Evolutionary conservation across 2,329 filamentous ascomycete species (phyloP).

Genomic region (Talaromyces sp.): DNA sequence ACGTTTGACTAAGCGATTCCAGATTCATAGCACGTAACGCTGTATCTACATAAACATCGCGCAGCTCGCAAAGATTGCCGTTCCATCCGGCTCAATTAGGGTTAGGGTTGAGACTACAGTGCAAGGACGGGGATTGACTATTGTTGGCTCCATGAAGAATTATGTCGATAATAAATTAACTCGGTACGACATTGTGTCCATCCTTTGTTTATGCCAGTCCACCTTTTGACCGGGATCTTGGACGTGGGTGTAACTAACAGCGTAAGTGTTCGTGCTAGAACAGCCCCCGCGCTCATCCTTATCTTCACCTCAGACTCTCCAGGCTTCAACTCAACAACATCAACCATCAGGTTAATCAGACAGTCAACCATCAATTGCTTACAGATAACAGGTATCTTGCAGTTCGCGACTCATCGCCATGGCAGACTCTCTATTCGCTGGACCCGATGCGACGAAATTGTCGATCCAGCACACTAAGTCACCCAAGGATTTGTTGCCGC

Average conservation of each 20-base stretch:
- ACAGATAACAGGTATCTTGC: neutral
- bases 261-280: neutral
- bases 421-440: neutral
- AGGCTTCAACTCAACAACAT: neutral
- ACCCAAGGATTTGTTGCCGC: conserved; percentile 14
- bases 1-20: neutral
- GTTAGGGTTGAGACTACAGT: neutral
- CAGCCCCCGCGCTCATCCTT: conserved; percentile 6
- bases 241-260: neutral
- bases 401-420: neutral
- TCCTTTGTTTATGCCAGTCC: neutral
- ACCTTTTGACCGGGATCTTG: neutral
- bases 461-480: conserved; percentile 6
- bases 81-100: neutral
- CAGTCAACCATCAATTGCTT: neutral
- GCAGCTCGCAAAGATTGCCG: neutral
- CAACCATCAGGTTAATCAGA: neutral
- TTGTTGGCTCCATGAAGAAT: neutral
- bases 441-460: conserved; percentile 3
- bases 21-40: neutral
- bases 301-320: neutral
- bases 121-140: neutral
- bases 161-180: neutral
- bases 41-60: neutral
- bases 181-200: neutral